These are phyloP conservation scores for Penicillium pancosmium DNA, from an alignment of 495 filamentous ascomycete species.

Conservation along the genomic window DNA sequence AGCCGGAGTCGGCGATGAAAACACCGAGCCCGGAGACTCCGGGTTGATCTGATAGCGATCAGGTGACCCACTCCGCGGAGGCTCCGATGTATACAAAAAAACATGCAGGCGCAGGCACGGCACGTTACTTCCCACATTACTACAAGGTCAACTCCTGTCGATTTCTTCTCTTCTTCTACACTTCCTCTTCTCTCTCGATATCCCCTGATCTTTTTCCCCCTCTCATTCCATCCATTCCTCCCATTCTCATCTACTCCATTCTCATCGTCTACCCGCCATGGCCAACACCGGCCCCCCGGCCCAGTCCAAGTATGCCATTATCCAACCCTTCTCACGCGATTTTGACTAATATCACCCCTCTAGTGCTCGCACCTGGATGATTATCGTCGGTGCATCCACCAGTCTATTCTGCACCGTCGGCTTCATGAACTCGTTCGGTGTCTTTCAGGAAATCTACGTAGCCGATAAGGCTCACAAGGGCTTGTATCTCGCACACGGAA, in stretches of 20 bases:
- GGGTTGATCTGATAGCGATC: neutral
- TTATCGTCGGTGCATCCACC: slow-evolving; percentile 26
- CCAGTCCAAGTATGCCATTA: neutral
- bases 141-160: neutral
- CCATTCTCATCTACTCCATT: neutral
- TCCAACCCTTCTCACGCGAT: neutral
- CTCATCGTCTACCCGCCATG: neutral
- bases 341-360: neutral
- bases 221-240: neutral
- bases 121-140: too few species aligned
- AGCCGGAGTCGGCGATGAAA: neutral
- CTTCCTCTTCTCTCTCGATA: neutral
- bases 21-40: neutral
- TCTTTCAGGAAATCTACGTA: slow-evolving; percentile 63
- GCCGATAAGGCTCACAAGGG: slow-evolving; percentile 34
- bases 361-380: neutral
- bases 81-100: too few species aligned
- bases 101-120: too few species aligned
- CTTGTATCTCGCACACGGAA: slow-evolving; percentile 37
- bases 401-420: slow-evolving; percentile 58
- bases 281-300: neutral
- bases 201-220: neutral
- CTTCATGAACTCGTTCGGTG: slow-evolving; percentile 56
- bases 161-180: neutral
- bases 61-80: too few species aligned